phyloP scores from a whole-genome alignment of 805 yeast genomes.

The Cephaloascus fragrans region DNA sequence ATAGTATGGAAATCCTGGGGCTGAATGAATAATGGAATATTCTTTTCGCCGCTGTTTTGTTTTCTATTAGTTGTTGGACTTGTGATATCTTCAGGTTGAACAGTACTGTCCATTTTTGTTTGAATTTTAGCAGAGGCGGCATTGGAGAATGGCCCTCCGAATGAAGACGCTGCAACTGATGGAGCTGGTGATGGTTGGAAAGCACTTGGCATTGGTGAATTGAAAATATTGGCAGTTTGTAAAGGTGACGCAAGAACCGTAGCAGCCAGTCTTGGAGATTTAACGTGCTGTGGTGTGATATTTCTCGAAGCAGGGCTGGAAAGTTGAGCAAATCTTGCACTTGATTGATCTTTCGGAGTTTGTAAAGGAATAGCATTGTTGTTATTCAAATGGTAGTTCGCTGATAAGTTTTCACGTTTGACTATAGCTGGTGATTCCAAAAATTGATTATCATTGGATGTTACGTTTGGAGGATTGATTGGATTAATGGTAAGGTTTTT shows the following conservation, averaged over 20 bases:
- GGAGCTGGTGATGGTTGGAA: neutral
- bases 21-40: constrained; percentile 42
- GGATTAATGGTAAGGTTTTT: neutral
- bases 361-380: neutral
- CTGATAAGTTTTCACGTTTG: neutral
- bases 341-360: neutral
- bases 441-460: neutral
- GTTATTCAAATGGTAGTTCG: neutral
- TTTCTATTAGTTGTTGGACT: constrained; percentile 11
- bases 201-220: neutral
- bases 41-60: constrained; percentile 22
- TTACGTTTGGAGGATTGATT: neutral
- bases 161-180: too few relatives aligned
- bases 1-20: constrained; percentile 50
- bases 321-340: neutral
- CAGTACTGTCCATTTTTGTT: constrained; percentile 2
- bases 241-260: neutral
- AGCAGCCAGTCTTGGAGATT: neutral
- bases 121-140: too few relatives aligned
- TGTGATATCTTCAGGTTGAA: constrained; percentile 12
- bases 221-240: neutral
- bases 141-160: too few relatives aligned
- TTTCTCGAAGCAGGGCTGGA: neutral
- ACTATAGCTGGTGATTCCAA: neutral
- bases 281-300: neutral